Evolutionary conservation across 2,329 filamentous ascomycete species (phyloP).

Genomic region (Stenocarpella maydis): DNA sequence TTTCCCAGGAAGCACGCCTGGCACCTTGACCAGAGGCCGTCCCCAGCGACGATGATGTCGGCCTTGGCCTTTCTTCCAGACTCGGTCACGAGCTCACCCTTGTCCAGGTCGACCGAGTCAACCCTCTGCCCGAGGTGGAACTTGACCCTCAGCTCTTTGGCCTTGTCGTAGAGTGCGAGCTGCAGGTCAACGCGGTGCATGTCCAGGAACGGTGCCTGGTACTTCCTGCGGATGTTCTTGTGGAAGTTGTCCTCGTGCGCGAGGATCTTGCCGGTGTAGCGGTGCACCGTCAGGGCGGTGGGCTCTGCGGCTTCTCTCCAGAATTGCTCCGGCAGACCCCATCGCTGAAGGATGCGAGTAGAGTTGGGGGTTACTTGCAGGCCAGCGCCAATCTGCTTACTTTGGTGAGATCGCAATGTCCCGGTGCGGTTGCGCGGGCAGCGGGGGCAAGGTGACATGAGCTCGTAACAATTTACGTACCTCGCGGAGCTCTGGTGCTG

Average conservation of each 20-base stretch:
- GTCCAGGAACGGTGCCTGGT: slow-evolving; percentile 41
- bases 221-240: slow-evolving; percentile 39
- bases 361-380: slow-evolving; percentile 44
- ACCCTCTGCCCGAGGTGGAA: slow-evolving; percentile 60
- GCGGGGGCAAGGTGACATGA: no score
- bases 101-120: slow-evolving; percentile 55
- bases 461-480: not conserved
- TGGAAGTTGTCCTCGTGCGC: slow-evolving; percentile 43
- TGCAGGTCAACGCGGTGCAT: slow-evolving; percentile 71
- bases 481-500: slow-evolving; percentile 36
- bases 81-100: slow-evolving; percentile 50
- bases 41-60: slow-evolving; percentile 69
- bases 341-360: slow-evolving; percentile 41
- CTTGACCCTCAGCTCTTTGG: slow-evolving; percentile 60
- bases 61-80: slow-evolving; percentile 50
- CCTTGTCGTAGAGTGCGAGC: slow-evolving; percentile 58
- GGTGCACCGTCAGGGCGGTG: slow-evolving; percentile 40
- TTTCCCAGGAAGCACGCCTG: slow-evolving; percentile 57
- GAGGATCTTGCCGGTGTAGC: slow-evolving; percentile 42
- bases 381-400: slow-evolving; percentile 38
- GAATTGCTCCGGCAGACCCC: slow-evolving; percentile 38
- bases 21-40: slow-evolving; percentile 70
- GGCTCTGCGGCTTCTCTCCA: slow-evolving; percentile 39
- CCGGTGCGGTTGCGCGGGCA: no score
- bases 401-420: not conserved